These are phyloP conservation scores for Phlyctochytrium bullatum DNA, from an alignment of 192 early-diverging fungal genomes.

Conservation along the genomic window DNA sequence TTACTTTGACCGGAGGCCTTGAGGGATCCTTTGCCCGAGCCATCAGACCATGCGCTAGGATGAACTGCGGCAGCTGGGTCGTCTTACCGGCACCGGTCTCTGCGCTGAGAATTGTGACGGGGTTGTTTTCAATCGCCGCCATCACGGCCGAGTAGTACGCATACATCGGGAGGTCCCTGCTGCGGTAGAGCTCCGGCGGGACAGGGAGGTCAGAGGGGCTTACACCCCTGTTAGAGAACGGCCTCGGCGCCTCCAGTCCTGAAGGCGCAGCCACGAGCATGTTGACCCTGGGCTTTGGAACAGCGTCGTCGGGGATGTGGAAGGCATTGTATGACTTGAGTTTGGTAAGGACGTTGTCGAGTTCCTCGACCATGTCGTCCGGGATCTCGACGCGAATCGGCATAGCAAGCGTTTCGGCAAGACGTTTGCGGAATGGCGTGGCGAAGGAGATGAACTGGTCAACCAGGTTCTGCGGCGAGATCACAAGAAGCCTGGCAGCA, in stretches of 20 bases:
- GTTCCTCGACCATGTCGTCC: conserved; percentile 17
- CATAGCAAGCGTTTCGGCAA: conserved; percentile 22
- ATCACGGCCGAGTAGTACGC: conserved; percentile 41
- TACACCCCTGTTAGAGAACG: neutral
- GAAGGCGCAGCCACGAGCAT: neutral
- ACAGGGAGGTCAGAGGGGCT: conserved; percentile 16
- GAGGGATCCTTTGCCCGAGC: neutral
- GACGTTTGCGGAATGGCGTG: conserved; percentile 27
- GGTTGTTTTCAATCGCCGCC: conserved; percentile 45
- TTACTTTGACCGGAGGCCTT: conserved; percentile 52
- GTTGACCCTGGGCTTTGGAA: neutral
- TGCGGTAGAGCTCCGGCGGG: conserved; percentile 25
- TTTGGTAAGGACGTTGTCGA: conserved; percentile 16
- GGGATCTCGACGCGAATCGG: conserved; percentile 30
- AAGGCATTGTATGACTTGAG: conserved; percentile 15
- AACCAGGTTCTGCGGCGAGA: conserved; percentile 16
- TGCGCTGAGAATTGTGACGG: conserved; percentile 40
- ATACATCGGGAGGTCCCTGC: conserved; percentile 38
- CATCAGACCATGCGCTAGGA: conserved; percentile 49
- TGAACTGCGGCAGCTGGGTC: conserved; percentile 84
- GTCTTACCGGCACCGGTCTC: conserved; percentile 55
- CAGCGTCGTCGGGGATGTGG: neutral
- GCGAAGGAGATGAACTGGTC: conserved; percentile 25
- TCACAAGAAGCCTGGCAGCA: conserved; percentile 16
- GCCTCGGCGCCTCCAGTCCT: too few species aligned